Evolutionary conservation across 2,329 filamentous ascomycete genomes (phyloP).

Genomic region (Coniochaeta pulveracea): DNA sequence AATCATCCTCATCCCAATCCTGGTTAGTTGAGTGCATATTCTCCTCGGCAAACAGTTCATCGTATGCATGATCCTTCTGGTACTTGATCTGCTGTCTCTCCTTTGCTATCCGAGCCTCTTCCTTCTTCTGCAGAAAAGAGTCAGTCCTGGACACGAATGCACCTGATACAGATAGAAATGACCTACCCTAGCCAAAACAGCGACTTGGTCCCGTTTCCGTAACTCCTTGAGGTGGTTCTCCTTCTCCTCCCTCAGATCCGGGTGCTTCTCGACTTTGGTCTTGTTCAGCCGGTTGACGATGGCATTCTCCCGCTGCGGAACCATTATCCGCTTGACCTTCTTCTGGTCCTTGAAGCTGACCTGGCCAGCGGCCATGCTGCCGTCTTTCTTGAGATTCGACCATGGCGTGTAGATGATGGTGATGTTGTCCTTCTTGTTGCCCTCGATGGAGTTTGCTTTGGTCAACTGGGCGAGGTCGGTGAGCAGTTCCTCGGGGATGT

Average conservation of each 20-base stretch:
- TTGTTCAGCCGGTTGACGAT: conserved; percentile 98
- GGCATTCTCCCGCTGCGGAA: conserved; percentile 70
- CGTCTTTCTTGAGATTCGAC: conserved; percentile 88
- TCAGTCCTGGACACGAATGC: conserved; percentile 4
- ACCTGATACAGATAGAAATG: neutral
- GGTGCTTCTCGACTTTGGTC: conserved; percentile 80
- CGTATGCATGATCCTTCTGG: conserved; percentile 96
- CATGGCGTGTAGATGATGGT: conserved; percentile 96
- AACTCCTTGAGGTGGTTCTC: conserved; percentile 65
- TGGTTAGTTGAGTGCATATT: conserved; percentile 77
- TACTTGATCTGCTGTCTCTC: conserved; percentile 84
- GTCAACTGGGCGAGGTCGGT: conserved; percentile 92
- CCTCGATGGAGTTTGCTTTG: conserved; percentile 98
- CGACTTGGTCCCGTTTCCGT: conserved; percentile 58
- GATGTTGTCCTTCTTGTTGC: conserved; percentile 97
- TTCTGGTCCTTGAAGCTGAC: conserved; percentile 88
- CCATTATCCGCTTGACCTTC: conserved; percentile 72
- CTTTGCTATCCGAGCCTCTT: conserved; percentile 60
- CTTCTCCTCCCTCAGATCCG: conserved; percentile 72
- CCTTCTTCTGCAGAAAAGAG: conserved; percentile 48
- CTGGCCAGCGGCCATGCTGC: conserved; percentile 89
- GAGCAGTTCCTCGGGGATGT: conserved; percentile 62
- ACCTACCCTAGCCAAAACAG: conserved; percentile 48
- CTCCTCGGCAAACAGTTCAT: conserved; percentile 79
- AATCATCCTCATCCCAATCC: conserved; percentile 76